These are phyloP conservation scores for Nowakowskiella sp. DNA, from an alignment of 192 early-diverging fungal species.

Conservation along the genomic window DNA sequence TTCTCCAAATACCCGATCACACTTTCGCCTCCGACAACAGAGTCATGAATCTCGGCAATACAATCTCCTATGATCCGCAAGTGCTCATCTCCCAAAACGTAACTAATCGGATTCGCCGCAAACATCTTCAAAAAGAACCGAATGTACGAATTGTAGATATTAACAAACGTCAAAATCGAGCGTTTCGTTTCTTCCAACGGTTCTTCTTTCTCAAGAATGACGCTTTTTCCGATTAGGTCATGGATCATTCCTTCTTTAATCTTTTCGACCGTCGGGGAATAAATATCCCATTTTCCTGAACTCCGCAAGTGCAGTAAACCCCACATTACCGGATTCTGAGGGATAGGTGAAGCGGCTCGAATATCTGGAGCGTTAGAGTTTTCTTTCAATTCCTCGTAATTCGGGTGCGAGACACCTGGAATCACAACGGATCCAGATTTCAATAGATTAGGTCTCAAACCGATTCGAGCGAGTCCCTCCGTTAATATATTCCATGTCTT, in stretches of 20 bases:
- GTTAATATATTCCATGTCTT: background rate
- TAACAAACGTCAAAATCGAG: background rate
- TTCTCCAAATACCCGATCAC: background rate
- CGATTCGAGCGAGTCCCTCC: background rate
- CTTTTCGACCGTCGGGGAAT: background rate
- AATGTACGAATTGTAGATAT: slow-evolving; percentile 1
- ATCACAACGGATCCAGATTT: background rate
- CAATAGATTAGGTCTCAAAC: background rate
- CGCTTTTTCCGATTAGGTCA: background rate
- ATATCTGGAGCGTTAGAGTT: background rate
- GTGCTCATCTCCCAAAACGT: background rate
- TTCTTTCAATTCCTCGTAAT: background rate
- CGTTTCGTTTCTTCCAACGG: background rate
- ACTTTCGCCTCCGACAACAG: background rate
- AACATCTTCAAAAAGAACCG: background rate
- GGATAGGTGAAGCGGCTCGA: background rate
- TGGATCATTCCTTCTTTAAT: background rate
- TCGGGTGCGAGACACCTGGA: too few species aligned
- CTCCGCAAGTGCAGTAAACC: background rate
- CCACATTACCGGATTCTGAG: background rate
- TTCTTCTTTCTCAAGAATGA: background rate
- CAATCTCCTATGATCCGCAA: background rate
- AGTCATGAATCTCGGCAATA: background rate
- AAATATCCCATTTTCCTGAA: background rate
- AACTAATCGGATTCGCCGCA: background rate